Conservation (phyloP, 148 eudicot genomes). For the Dysphania ambrosioides region DNA sequence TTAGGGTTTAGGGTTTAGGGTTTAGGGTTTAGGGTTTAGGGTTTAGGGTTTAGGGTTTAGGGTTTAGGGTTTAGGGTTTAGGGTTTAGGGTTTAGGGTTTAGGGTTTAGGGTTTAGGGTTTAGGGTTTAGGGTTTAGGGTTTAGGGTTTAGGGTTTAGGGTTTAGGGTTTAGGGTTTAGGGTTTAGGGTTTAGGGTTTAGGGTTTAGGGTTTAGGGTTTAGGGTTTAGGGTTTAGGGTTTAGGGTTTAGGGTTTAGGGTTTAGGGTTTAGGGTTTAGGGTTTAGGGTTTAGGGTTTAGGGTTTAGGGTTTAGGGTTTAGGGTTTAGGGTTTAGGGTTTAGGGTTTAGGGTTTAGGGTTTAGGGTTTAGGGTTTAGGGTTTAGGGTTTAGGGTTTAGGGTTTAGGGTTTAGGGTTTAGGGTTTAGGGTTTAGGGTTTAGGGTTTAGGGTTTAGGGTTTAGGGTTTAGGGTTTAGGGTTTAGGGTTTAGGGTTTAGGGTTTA, state of each 20-base stretch:
- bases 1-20: too few species aligned
- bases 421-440: slow-evolving; percentile 37
- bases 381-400: slow-evolving; percentile 37
- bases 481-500: slow-evolving; percentile 23
- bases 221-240: slow-evolving; percentile 28
- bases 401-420: slow-evolving; percentile 38
- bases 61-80: too few species aligned
- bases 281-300: slow-evolving; percentile 27
- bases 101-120: too few species aligned
- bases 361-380: slow-evolving; percentile 35
- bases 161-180: slow-evolving; percentile 30
- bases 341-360: slow-evolving; percentile 23
- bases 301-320: slow-evolving; percentile 30
- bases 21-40: too few species aligned
- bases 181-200: slow-evolving; percentile 31
- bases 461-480: slow-evolving; percentile 31
- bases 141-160: too few species aligned
- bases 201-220: slow-evolving; percentile 18
- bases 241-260: slow-evolving; percentile 36
- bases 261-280: slow-evolving; percentile 30
- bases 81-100: too few species aligned
- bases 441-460: slow-evolving; percentile 31
- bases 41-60: too few species aligned
- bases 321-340: slow-evolving; percentile 34
- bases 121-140: too few species aligned